A percentile compares a stretch with the other conserved stretches of the same genome.
These are phyloP conservation scores for Isatis lusitanica DNA, from an alignment of 441 rosid genomes.

Conservation along the genomic window DNA sequence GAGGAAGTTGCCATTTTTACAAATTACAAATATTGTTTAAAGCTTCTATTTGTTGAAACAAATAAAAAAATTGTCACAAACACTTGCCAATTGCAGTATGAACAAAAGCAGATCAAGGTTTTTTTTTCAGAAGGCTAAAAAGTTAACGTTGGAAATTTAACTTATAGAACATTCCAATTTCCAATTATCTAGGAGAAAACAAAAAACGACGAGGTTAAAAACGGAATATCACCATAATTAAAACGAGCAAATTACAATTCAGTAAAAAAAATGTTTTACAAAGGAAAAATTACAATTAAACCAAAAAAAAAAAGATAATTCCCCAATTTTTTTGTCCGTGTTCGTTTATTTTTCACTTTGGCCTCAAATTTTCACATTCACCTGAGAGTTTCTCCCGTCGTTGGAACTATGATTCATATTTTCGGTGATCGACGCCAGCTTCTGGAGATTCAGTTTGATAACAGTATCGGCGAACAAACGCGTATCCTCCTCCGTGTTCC, in stretches of 20 bases:
- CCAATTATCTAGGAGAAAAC: neutral
- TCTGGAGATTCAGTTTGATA: slow-evolving; percentile 45
- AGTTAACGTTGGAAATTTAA: neutral
- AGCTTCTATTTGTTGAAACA: neutral
- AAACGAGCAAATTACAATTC: slow-evolving; percentile 22
- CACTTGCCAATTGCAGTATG: neutral
- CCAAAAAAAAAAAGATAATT: neutral
- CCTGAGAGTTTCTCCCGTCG: slow-evolving; percentile 12
- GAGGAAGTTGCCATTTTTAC: neutral
- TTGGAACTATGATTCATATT: slow-evolving; percentile 22
- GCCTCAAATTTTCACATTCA: neutral
- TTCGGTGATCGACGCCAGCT: slow-evolving; percentile 41
- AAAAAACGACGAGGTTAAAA: neutral
- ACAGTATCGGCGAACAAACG: slow-evolving; percentile 48
- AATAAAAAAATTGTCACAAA: neutral
- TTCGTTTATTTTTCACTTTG: neutral
- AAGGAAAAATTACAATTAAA: neutral
- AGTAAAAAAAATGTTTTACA: neutral
- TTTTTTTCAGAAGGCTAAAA: neutral
- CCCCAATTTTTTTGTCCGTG: neutral
- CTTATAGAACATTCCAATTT: neutral
- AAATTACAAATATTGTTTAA: neutral
- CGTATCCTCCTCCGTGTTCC: slow-evolving; percentile 52
- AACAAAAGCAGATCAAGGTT: neutral
- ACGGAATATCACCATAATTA: neutral